These are phyloP conservation scores for Trypanosoma melophagium DNA, from an alignment of 208 protist genomes.

Conservation along the genomic window DNA sequence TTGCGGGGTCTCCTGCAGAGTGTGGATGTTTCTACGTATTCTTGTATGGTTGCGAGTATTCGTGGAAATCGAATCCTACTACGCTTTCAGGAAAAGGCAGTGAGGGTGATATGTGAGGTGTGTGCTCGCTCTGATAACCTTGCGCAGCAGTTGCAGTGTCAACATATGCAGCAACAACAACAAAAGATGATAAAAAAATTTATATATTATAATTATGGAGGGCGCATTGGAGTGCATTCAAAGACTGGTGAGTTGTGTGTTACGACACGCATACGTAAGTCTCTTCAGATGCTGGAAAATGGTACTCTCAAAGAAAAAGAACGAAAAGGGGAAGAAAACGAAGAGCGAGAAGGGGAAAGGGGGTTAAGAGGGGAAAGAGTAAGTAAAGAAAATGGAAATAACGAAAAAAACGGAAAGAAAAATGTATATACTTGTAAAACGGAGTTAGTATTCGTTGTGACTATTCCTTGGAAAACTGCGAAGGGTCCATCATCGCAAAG, in stretches of 20 bases:
- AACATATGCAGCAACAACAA: background rate
- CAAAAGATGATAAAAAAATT: background rate
- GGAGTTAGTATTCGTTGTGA: conserved; percentile 5
- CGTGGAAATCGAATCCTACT: conserved; percentile 10
- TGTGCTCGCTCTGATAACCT: background rate
- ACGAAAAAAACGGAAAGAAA: background rate
- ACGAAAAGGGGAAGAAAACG: background rate
- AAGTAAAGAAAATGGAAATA: background rate
- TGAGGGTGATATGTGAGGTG: conserved; percentile 4
- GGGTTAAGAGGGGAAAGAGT: no score
- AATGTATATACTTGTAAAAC: no score
- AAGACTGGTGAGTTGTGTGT: conserved; percentile 13
- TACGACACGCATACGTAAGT: background rate
- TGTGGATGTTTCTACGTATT: background rate
- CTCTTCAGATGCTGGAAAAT: background rate
- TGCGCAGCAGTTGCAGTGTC: background rate
- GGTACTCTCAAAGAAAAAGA: background rate
- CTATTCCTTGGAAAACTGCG: background rate
- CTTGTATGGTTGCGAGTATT: conserved; percentile 1
- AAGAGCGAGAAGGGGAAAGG: no score
- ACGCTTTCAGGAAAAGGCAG: conserved; percentile 1
- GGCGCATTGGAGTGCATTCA: conserved; percentile 12
- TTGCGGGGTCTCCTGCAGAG: conserved; percentile 37
- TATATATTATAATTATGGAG: conserved; percentile 9
- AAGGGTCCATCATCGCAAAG: background rate